Base-by-base conservation (phyloP, 2,329 filamentous ascomycete species). In the Verruconis gallopava region DNA sequence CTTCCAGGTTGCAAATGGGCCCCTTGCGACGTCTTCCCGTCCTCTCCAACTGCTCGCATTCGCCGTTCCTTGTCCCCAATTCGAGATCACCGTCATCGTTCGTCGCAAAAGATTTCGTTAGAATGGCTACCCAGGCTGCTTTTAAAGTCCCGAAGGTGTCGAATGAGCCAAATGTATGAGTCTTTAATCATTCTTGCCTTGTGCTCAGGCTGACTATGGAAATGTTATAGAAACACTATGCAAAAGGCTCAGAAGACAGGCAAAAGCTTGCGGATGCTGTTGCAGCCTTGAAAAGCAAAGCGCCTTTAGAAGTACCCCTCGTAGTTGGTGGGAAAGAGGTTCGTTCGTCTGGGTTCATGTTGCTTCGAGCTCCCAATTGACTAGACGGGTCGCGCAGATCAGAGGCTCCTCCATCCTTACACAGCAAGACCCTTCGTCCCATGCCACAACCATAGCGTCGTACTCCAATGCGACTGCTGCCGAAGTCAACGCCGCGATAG, bases 81-180 rank as follows among this genome's bases (percentile, higher is more conserved):
- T 14, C 11, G 14, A 30, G 11, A 30, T 36, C 18, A n/a, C 33
- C 13, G 9, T 36, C 33, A 14, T 9, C 13, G 11, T 14, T 11
- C 18, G 9, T 19, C 18, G 11, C 33, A 36, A 14, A 9, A 36
- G 18, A 6, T 14, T 36, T 19, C 18, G 33, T 17, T 6, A 39
- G 5, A 11, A 44, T 44, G 37, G 39, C 42, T 28, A 81, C 77
- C 5, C 69, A 93, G 49, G 88, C 86, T 38, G 72, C 77, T 47
- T 96, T 95, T 73, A 89, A 85, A 68, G 75, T 88, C 40, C 91
- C 91, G 38, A 78, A 78, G 48, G 76, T 95, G 53, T 69, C 75
- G 58, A 98, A 98, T 59, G 91, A 98, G 67, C 85, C 85, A n/a
- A 98, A 95, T 60, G 88, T 94, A 64, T 61, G 84, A 42, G 14